These are phyloP conservation scores for Fusarium haematococcum DNA, from an alignment of 2,329 filamentous ascomycete genomes.

Conservation along the genomic window DNA sequence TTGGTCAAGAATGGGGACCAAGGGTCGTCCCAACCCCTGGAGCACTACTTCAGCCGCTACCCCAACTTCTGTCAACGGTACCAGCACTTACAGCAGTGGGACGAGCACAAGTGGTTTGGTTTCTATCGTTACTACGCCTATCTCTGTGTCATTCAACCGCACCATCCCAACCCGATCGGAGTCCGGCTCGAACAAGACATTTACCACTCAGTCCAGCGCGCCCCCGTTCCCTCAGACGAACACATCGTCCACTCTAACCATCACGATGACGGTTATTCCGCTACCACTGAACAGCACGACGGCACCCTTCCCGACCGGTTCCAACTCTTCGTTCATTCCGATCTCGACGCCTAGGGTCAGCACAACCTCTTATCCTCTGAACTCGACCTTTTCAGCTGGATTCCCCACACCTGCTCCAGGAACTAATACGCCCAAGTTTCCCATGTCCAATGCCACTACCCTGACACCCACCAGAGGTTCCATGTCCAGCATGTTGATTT, in stretches of 20 bases:
- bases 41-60: constrained; percentile 5
- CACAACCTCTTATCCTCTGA: constrained; percentile 14
- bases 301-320: neutral
- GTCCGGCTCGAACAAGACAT: neutral
- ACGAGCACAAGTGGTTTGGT: constrained; percentile 1
- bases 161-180: neutral
- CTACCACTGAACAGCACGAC: constrained; percentile 15
- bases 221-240: constrained; percentile 34
- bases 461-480: neutral
- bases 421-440: constrained; percentile 15
- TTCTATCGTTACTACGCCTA: constrained; percentile 14
- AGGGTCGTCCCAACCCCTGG: neutral
- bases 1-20: constrained; percentile 6
- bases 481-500: constrained; percentile 15
- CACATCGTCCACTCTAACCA: constrained; percentile 14
- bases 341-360: constrained; percentile 1
- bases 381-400: constrained; percentile 15
- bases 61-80: constrained; percentile 18
- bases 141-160: constrained; percentile 9
- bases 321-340: neutral
- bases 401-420: constrained; percentile 8
- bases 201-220: constrained; percentile 7
- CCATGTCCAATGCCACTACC: constrained; percentile 33
- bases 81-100: neutral
- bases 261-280: constrained; percentile 9